Evolutionary conservation across 257 asterid genomes (phyloP).

Genomic region (Verbascum thapsus): DNA sequence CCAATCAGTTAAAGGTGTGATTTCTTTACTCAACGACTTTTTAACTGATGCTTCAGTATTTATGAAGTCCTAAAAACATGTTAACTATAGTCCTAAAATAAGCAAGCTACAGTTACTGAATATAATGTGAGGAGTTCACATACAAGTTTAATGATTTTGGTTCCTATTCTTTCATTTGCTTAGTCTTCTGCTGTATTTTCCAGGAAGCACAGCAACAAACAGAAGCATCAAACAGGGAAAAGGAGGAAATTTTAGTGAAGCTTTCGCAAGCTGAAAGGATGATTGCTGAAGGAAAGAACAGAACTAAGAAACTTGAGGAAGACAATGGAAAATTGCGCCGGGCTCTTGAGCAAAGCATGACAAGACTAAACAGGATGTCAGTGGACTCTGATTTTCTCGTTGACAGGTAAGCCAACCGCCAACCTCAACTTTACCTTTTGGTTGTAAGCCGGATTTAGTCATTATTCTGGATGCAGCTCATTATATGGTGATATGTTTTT

Average conservation of each 20-base stretch:
- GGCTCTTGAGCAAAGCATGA: slow-evolving; percentile 96
- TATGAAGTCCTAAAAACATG: slow-evolving; percentile 20
- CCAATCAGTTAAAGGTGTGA: slow-evolving; percentile 75
- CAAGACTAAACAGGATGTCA: slow-evolving; percentile 97
- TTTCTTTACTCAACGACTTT: slow-evolving; percentile 29
- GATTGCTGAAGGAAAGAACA: slow-evolving; percentile 67
- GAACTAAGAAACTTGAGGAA: slow-evolving; percentile 83
- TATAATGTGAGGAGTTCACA: slow-evolving; percentile 12
- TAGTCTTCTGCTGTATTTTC: slow-evolving; percentile 26
- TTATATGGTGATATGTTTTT: not conserved
- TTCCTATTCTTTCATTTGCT: slow-evolving; percentile 7
- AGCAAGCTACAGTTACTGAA: too few relatives aligned
- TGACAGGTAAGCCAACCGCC: slow-evolving; percentile 91
- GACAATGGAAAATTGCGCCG: slow-evolving; percentile 94
- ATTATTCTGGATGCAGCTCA: slow-evolving; percentile 10
- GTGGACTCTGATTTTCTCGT: slow-evolving; percentile 95
- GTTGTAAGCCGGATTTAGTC: not conserved
- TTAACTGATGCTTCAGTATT: slow-evolving; percentile 5
- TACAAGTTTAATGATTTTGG: slow-evolving; percentile 1
- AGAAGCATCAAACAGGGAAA: slow-evolving; percentile 61
- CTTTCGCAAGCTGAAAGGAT: slow-evolving; percentile 67
- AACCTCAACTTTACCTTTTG: slow-evolving; percentile 13
- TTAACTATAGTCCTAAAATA: too few relatives aligned
- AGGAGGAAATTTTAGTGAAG: slow-evolving; percentile 61
- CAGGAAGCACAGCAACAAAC: slow-evolving; percentile 77